Percentiles rank a stretch among this genome's conserved stretches.
Conservation (phyloP, 1,139 yeast species). For the Taiozyma onychis region DNA sequence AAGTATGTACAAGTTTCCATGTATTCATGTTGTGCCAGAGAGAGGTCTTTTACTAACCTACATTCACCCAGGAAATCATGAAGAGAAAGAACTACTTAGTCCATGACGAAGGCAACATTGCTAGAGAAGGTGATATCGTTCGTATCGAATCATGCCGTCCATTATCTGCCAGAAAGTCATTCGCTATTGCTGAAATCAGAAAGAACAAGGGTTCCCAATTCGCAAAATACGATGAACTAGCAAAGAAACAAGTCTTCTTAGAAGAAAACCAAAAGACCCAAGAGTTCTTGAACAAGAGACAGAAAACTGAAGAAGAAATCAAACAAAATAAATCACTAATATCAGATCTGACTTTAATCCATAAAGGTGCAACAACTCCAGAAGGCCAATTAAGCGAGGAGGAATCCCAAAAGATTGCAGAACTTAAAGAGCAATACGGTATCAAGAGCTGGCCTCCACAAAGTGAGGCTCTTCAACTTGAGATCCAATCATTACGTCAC, state of each 20-base stretch:
- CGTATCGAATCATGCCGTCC: slow-evolving; percentile 91
- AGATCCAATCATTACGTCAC: slow-evolving; percentile 33
- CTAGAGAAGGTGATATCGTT: slow-evolving; percentile 94
- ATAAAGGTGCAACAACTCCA: slow-evolving; percentile 33
- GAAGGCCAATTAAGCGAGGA: slow-evolving; percentile 30
- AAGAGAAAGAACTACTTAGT: slow-evolving; percentile 82
- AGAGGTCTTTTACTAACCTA: neutral
- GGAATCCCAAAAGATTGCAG: slow-evolving; percentile 37
- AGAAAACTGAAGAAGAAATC: slow-evolving; percentile 32
- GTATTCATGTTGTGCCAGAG: neutral
- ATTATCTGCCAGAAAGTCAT: slow-evolving; percentile 71
- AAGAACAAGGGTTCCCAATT: slow-evolving; percentile 88
- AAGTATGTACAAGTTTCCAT: slow-evolving; percentile 23
- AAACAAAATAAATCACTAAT: slow-evolving; percentile 33
- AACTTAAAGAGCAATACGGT: slow-evolving; percentile 45
- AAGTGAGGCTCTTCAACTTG: slow-evolving; percentile 32
- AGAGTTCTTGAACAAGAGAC: slow-evolving; percentile 44
- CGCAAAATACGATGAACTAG: slow-evolving; percentile 70
- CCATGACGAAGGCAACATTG: slow-evolving; percentile 88
- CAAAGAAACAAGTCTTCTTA: slow-evolving; percentile 54
- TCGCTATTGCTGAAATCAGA: slow-evolving; percentile 93
- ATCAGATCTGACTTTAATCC: slow-evolving; percentile 44
- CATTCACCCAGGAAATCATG: slow-evolving; percentile 44
- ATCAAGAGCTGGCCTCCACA: slow-evolving; percentile 58
- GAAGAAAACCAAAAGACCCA: slow-evolving; percentile 54